phyloP scores from a whole-genome alignment of 2,329 filamentous ascomycete genomes.

The Didymellaceae sp. region DNA sequence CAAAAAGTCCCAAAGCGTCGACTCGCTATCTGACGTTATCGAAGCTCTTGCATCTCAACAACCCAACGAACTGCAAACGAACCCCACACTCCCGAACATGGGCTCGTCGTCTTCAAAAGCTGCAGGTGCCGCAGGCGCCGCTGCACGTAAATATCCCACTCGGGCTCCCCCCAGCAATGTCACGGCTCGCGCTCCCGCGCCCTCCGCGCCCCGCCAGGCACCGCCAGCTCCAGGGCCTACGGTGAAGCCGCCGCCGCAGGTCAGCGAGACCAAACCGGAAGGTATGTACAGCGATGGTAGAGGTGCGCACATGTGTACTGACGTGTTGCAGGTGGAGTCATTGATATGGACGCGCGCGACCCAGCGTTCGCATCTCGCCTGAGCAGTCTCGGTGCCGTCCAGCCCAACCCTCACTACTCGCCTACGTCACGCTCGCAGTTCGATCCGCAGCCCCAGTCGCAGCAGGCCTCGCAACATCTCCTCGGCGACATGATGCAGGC shows the following conservation, averaged over 20 bases:
- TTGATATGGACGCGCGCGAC: conserved; percentile 67
- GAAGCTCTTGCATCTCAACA: conserved; percentile 33
- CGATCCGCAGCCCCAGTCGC: conserved; percentile 41
- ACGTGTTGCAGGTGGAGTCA: conserved; percentile 47
- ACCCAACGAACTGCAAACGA: conserved; percentile 2
- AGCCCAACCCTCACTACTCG: conserved; percentile 63
- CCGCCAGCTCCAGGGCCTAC: conserved; percentile 45
- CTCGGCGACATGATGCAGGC: conserved; percentile 42
- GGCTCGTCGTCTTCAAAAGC: conserved; percentile 66
- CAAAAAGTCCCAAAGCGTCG: conserved; percentile 14
- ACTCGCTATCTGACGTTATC: conserved; percentile 33
- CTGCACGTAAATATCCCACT: conserved; percentile 63
- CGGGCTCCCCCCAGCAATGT: conserved; percentile 49
- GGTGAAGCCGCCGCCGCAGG: conserved; percentile 50
- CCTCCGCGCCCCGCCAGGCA: conserved; percentile 40
- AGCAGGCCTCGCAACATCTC: conserved; percentile 13
- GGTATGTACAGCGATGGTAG: conserved; percentile 31
- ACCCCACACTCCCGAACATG: conserved; percentile 46
- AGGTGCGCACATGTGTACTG: neutral
- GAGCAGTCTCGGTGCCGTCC: conserved; percentile 66
- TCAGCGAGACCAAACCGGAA: conserved; percentile 48
- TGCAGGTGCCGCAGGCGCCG: conserved; percentile 57
- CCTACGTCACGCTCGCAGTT: conserved; percentile 59
- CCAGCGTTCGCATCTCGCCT: conserved; percentile 81
- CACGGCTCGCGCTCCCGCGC: conserved; percentile 37